Percentiles rank a stretch among this genome's conserved stretches.
phyloP scores from a whole-genome alignment of 176 grass and related monocot genomes.

The Avena sativa region DNA sequence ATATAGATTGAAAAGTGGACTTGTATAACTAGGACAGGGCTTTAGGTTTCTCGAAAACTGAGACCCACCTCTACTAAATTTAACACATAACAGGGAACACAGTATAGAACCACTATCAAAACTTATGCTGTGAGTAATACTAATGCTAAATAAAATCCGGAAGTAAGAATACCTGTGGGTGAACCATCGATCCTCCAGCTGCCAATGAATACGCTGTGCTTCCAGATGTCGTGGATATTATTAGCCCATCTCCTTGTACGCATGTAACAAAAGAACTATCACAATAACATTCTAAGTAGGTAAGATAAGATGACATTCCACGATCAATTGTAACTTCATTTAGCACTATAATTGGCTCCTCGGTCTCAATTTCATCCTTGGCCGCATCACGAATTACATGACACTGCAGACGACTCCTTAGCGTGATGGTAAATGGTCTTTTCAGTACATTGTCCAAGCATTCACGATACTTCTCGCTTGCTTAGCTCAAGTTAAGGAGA shows the following conservation, averaged over 20 bases:
- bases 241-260: slow-evolving; percentile 81
- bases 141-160: slow-evolving; percentile 21
- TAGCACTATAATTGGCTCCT: slow-evolving; percentile 77
- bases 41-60: neutral
- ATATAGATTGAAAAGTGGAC: neutral
- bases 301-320: slow-evolving; percentile 84
- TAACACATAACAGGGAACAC: neutral
- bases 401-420: slow-evolving; percentile 71
- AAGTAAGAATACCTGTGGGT: slow-evolving; percentile 66
- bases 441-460: slow-evolving; percentile 66
- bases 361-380: slow-evolving; percentile 64
- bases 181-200: slow-evolving; percentile 87
- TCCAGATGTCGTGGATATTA: slow-evolving; percentile 83
- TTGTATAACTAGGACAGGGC: slow-evolving; percentile 4
- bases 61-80: neutral
- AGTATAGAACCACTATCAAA: slow-evolving; percentile 10
- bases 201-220: slow-evolving; percentile 84
- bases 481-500: slow-evolving; percentile 61
- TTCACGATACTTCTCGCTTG: slow-evolving; percentile 70
- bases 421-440: slow-evolving; percentile 74
- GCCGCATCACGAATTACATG: slow-evolving; percentile 75
- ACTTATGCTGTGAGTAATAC: neutral
- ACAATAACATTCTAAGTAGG: slow-evolving; percentile 79
- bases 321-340: slow-evolving; percentile 82
- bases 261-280: slow-evolving; percentile 82